A percentile compares a stretch with the other conserved stretches of the same genome.
Evolutionary conservation across 1,284 basidiomycete genomes (phyloP).

Genomic region (Somion occarium): DNA sequence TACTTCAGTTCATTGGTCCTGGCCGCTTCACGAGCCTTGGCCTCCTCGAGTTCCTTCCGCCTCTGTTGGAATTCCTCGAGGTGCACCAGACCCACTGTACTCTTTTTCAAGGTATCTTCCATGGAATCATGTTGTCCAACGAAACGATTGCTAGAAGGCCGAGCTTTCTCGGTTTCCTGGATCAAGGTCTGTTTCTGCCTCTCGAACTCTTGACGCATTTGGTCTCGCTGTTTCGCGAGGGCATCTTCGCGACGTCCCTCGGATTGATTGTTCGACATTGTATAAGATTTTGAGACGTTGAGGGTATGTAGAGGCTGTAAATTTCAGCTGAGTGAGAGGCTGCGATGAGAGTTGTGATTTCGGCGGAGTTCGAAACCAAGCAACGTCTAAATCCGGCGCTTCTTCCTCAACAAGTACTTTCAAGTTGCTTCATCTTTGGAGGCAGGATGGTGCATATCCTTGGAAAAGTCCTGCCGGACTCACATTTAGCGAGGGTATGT

Average conservation of each 20-base stretch:
- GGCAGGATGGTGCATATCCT: conserved; percentile 54
- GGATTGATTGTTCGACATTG: conserved; percentile 64
- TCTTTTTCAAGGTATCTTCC: conserved; percentile 91
- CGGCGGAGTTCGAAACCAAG: not conserved
- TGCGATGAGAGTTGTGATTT: not conserved
- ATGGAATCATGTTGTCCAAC: conserved; percentile 92
- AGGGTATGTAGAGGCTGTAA: not conserved
- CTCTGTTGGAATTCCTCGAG: conserved; percentile 91
- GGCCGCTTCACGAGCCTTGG: conserved; percentile 87
- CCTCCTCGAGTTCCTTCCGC: conserved; percentile 88
- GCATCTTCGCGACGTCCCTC: conserved; percentile 78
- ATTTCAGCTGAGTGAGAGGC: not conserved
- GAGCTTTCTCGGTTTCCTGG: conserved; percentile 78
- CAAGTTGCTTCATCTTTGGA: too few relatives aligned
- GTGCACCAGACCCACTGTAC: conserved; percentile 89
- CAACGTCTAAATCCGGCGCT: not conserved
- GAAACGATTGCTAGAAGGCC: conserved; percentile 83
- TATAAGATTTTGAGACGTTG: not conserved
- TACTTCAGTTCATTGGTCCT: conserved; percentile 79
- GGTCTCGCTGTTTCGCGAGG: conserved; percentile 74
- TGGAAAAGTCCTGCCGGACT: conserved; percentile 69
- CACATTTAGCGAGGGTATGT: conserved; percentile 61
- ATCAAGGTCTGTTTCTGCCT: conserved; percentile 85
- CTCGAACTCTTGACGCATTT: conserved; percentile 84
- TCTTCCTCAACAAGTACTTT: too few relatives aligned